phyloP scores from a whole-genome alignment of 1,284 basidiomycete genomes.

The Sphaerobolus stellatus region DNA sequence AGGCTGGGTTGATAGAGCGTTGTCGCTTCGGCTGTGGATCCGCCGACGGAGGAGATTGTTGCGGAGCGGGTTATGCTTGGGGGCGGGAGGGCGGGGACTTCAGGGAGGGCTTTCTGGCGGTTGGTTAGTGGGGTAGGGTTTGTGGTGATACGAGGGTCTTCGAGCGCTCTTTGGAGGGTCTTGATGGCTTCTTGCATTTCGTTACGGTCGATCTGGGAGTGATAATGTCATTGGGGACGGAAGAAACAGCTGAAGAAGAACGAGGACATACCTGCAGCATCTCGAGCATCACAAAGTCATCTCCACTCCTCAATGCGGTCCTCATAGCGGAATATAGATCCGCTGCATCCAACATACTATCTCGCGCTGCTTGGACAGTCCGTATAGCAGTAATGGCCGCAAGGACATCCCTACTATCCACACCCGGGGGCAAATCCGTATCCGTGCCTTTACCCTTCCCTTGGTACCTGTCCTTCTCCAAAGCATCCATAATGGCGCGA shows the following conservation, averaged over 20 bases:
- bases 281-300: slow-evolving; percentile 62
- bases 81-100: not conserved
- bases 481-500: not conserved
- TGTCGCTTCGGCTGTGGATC: not conserved
- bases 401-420: slow-evolving; percentile 22
- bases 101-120: not conserved
- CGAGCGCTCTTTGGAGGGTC: slow-evolving; percentile 68
- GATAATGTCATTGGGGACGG: not conserved
- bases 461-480: not conserved
- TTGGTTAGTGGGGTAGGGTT: not conserved
- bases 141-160: slow-evolving; percentile 28
- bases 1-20: too few relatives aligned
- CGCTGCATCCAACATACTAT: slow-evolving; percentile 52
- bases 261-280: slow-evolving; percentile 36
- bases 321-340: slow-evolving; percentile 61
- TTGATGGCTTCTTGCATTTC: slow-evolving; percentile 81
- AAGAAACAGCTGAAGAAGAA: slow-evolving; percentile 16
- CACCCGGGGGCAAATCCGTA: slow-evolving; percentile 16
- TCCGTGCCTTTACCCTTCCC: not conserved
- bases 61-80: not conserved
- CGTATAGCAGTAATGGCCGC: slow-evolving; percentile 22
- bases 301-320: slow-evolving; percentile 53
- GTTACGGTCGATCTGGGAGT: slow-evolving; percentile 51
- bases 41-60: not conserved
- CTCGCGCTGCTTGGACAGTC: slow-evolving; percentile 50